phyloP scores from a whole-genome alignment of 1,139 yeast genomes.

The Yarrowia galli region DNA sequence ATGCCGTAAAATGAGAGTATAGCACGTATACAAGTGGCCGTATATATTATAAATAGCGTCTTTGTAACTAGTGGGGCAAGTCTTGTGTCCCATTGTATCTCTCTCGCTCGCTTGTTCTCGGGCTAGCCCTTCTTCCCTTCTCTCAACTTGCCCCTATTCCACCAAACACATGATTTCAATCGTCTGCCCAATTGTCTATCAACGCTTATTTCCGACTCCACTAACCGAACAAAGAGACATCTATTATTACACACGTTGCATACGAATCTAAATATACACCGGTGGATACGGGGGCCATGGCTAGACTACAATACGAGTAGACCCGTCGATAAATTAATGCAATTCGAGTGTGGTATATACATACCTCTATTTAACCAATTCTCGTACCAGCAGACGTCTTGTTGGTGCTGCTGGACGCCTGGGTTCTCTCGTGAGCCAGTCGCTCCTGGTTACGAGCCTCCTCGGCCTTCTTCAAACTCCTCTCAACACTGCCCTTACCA shows the following conservation, averaged over 20 bases:
- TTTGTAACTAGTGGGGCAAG: no score
- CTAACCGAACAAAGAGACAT: not conserved
- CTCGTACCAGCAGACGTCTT: conserved; percentile 21
- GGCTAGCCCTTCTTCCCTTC: not conserved
- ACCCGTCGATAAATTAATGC: no score
- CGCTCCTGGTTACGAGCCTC: conserved; percentile 45
- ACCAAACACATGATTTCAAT: not conserved
- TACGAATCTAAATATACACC: conserved; percentile 1
- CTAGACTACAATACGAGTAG: no score
- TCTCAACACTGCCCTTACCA: conserved; percentile 56
- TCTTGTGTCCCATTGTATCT: no score
- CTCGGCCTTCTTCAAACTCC: conserved; percentile 51
- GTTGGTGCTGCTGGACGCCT: conserved; percentile 12
- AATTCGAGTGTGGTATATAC: no score
- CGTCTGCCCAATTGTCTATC: not conserved
- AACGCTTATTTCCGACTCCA: no score
- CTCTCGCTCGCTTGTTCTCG: not conserved
- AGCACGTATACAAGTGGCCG: not conserved
- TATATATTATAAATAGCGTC: no score
- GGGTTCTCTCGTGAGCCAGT: conserved; percentile 19
- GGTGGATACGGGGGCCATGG: no score
- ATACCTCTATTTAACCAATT: not conserved
- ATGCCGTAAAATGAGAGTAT: not conserved
- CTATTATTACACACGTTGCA: not conserved
- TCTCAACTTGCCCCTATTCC: not conserved